phyloP scores from a whole-genome alignment of 2,329 filamentous ascomycete species.

The Neofusicoccum sp. region DNA sequence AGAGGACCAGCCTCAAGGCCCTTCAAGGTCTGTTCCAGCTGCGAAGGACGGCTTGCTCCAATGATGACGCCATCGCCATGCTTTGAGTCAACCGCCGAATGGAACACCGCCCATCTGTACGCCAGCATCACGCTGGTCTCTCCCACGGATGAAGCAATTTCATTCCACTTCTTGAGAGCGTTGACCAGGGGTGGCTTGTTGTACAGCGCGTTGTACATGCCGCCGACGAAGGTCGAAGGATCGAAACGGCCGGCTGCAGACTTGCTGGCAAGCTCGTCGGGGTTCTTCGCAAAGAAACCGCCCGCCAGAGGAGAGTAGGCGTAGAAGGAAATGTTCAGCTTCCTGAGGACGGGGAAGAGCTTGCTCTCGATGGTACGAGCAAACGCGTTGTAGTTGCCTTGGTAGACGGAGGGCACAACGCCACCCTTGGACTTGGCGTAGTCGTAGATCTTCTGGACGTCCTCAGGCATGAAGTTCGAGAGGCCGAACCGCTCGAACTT shows the following conservation, averaged over 20 bases:
- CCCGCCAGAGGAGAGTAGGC: slow-evolving; percentile 41
- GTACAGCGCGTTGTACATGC: slow-evolving; percentile 42
- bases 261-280: slow-evolving; percentile 39
- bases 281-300: slow-evolving; percentile 44
- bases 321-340: slow-evolving; percentile 48
- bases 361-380: slow-evolving; percentile 45
- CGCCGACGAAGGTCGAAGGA: slow-evolving; percentile 43
- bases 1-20: slow-evolving; percentile 70
- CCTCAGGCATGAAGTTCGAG: slow-evolving; percentile 50
- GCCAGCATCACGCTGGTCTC: slow-evolving; percentile 44
- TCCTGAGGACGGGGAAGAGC: slow-evolving; percentile 47
- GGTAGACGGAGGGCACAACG: slow-evolving; percentile 49
- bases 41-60: slow-evolving; percentile 59
- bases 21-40: slow-evolving; percentile 59
- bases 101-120: slow-evolving; percentile 50
- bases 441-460: slow-evolving; percentile 52
- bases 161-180: slow-evolving; percentile 45
- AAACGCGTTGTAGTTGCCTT: slow-evolving; percentile 52
- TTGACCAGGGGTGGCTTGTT: slow-evolving; percentile 48
- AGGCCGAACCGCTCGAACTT: slow-evolving; percentile 50
- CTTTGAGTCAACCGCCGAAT: slow-evolving; percentile 55
- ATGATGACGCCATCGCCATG: slow-evolving; percentile 62
- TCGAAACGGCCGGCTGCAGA: slow-evolving; percentile 43
- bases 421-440: slow-evolving; percentile 46
- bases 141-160: slow-evolving; percentile 41